Base-by-base conservation (phyloP, 2,329 filamentous ascomycete genomes). In the Cladophialophora bantiana region DNA sequence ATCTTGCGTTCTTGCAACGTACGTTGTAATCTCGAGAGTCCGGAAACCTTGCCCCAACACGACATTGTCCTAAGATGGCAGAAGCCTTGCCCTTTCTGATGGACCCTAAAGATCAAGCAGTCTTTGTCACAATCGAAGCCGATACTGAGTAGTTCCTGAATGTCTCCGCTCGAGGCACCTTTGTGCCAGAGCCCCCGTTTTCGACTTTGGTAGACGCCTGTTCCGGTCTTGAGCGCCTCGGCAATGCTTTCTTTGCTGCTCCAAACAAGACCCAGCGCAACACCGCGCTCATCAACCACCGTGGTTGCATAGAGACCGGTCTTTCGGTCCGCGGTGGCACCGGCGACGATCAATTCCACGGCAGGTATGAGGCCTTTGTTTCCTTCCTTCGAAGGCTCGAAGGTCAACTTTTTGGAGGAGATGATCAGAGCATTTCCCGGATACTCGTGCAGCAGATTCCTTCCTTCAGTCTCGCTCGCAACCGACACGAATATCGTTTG, bases 101-200 rank as follows among this genome's bases (percentile, higher is more conserved):
- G 89, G 52, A 98, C 94, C 13, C 93, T 86, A 77, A 97, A 98
- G 72, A 91, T 90, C 73, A 99, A 81, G 66, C 94, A 96, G 78
- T 99, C 95, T 70, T 90, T 90, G 78, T 99, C 95, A 78, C 95
- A 99, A 79, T 99, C 95, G 62, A 96, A 83, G 0, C 90, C 90
- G 71, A 99, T 86, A 65, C 89, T 89, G 26, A 98, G 84, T 59
- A 99, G 84, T 78, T 97, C 89, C 78, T 99, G 95, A 12, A 92
- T 92, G 77, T 98, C 94, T 13, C 95, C 95, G 62, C 94, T 98
- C 7, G 91, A 95, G 60, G 94, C 92, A 5, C 95, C 95, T 82
- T 99, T 99, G 79, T 96, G 90, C 95, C 95, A 99, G 34, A 99
- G 81, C 0, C 95, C 95, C 53, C 95, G 88, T 83, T 97, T 98